These are phyloP conservation scores for Scalesia atractyloides DNA, from an alignment of 129 eudicot species.

Conservation along the genomic window DNA sequence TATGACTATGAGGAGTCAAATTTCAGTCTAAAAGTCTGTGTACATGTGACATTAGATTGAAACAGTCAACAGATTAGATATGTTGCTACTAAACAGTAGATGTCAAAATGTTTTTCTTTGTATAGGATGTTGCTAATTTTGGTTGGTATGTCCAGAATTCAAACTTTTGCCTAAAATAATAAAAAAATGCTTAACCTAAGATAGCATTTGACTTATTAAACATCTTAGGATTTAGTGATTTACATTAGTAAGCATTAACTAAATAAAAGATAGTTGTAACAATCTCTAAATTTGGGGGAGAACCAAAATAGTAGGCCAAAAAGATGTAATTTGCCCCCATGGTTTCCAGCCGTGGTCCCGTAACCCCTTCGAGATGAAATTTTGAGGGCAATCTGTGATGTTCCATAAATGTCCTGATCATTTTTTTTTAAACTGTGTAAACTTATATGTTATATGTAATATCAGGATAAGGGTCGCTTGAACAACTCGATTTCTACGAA, in stretches of 20 bases:
- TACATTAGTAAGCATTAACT: background rate
- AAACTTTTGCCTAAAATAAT: background rate
- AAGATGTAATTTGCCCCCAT: background rate
- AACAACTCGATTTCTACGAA: conserved; percentile 38
- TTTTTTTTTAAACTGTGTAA: background rate
- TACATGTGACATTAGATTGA: conserved; percentile 12
- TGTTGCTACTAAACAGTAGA: background rate
- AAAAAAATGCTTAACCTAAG: background rate
- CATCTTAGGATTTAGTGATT: background rate
- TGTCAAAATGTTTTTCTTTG: background rate
- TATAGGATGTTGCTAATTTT: background rate
- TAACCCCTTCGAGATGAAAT: background rate
- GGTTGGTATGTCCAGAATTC: background rate
- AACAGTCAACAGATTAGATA: conserved; percentile 3
- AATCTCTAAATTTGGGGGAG: background rate
- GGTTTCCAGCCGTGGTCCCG: background rate
- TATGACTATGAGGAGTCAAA: conserved; percentile 14
- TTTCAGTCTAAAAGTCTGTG: conserved; percentile 10
- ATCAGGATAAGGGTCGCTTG: conserved; percentile 51
- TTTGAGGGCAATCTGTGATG: background rate
- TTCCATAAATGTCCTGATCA: background rate
- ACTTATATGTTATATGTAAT: conserved; percentile 10
- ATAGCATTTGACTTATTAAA: background rate
- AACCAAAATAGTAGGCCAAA: background rate
- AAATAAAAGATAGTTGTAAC: background rate